Base-by-base conservation (phyloP, 805 yeast species). In the Lachancea sp. region DNA sequence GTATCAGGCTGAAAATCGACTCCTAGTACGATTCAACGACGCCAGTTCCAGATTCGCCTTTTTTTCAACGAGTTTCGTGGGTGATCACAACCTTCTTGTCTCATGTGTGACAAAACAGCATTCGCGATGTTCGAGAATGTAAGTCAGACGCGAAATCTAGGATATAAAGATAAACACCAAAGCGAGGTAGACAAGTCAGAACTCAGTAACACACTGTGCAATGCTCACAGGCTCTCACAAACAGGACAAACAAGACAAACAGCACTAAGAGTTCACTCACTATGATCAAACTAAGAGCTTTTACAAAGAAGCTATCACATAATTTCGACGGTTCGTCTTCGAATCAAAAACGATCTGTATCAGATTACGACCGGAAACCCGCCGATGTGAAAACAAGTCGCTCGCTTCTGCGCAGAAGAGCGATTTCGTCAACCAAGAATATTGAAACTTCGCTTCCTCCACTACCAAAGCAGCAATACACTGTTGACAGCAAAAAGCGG, bases 401-500 rank as follows among this genome's bases (percentile, higher is more conserved):
- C n/a, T 35, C 44, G 10, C 35, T 34, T 33, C n/a, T 44, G 22
- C 44, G 47, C 16, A 33, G 41, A 17, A 33, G 42, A 26, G 42
- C 47, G 5, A 22, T 42, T n/a, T 35, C 46, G 4, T 42, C 46
- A 20, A 42, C 48, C 33, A 49, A 51, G 27, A 57, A 59, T 42
- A 54, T 58, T 44, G 49, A 54, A 44, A 44, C 43, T 12, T 20
- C 39, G 12, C 40, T 40, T 13, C 43, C 47, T 8, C 43, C 47
- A 26, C 27, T 44, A 9, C 47, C 42, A 17, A 38, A 30, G 17
- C 40, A 44, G 36, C 36, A 44, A 13, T 42, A 22, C 31, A 31
- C 37, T 10, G 19, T 22, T 34, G 33, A 11, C 35, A 13, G 10
- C 31, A 29, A 29, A 36, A n/a, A 8, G 26, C 45, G 25, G 25